These are phyloP conservation scores for Suillus placidus DNA, from an alignment of 768 basidiomycete genomes.

Conservation along the genomic window DNA sequence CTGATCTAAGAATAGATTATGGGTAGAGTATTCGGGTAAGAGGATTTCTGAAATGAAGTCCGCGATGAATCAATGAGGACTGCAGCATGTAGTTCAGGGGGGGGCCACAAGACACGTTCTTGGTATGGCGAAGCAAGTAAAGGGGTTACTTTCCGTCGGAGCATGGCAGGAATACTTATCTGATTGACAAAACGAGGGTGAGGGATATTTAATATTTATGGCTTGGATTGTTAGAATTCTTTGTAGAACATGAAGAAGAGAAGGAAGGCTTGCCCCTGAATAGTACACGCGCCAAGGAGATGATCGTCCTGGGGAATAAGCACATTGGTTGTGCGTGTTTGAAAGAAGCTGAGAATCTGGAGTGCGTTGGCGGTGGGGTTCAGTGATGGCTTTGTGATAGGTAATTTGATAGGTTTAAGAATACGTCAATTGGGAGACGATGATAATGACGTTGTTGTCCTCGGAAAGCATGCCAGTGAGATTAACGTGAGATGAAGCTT, in stretches of 20 bases:
- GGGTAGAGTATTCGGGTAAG: background rate
- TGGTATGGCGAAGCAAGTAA: background rate
- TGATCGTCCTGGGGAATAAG: constrained; percentile 2
- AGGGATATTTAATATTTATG: too few species aligned
- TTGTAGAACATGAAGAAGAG: background rate
- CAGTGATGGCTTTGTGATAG: background rate
- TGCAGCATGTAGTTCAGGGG: background rate
- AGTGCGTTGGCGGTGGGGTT: constrained; percentile 8
- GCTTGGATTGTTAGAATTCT: background rate
- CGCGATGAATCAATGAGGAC: constrained; percentile 4
- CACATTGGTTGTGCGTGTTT: constrained; percentile 1
- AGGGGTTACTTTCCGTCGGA: constrained; percentile 3
- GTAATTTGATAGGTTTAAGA: background rate
- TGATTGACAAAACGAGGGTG: background rate
- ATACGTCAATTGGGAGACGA: background rate
- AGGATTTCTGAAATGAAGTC: background rate
- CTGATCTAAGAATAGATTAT: background rate
- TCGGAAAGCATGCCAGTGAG: background rate
- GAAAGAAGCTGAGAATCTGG: background rate
- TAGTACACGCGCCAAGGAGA: background rate
- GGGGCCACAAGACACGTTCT: constrained; percentile 2
- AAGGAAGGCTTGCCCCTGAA: background rate
- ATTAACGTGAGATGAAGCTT: background rate
- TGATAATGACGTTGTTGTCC: background rate
- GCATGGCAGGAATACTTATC: background rate